Evolutionary conservation across 176 grass and related monocot genomes (phyloP).

Genomic region (Oryza glumipatula): DNA sequence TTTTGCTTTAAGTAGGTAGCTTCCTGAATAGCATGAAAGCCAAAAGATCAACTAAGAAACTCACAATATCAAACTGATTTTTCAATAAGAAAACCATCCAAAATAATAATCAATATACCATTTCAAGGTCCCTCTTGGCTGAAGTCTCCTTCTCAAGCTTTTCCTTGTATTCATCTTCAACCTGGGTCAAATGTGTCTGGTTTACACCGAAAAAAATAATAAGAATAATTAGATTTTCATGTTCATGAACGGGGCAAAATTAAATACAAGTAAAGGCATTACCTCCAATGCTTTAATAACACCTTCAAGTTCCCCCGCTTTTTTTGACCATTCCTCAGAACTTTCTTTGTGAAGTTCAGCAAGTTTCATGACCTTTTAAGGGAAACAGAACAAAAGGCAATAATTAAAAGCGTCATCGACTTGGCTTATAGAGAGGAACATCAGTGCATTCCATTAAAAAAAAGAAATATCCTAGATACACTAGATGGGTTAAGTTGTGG

Average conservation of each 20-base stretch:
- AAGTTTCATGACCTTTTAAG: slow-evolving; percentile 84
- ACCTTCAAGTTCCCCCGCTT: slow-evolving; percentile 88
- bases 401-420: slow-evolving; percentile 9
- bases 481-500: background rate
- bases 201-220: slow-evolving; percentile 38
- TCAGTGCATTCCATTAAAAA: background rate
- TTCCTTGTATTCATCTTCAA: slow-evolving; percentile 95
- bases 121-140: slow-evolving; percentile 69
- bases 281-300: slow-evolving; percentile 99
- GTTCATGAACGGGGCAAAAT: background rate
- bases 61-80: slow-evolving; percentile 8
- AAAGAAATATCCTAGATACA: background rate
- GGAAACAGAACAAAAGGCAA: slow-evolving; percentile 1
- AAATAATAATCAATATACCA: slow-evolving; percentile 47
- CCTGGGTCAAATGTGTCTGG: slow-evolving; percentile 86
- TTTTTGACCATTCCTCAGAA: slow-evolving; percentile 92
- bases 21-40: slow-evolving; percentile 46
- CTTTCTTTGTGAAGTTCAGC: slow-evolving; percentile 90
- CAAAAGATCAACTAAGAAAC: background rate
- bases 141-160: slow-evolving; percentile 81
- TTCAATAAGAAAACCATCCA: background rate
- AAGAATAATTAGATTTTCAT: slow-evolving; percentile 13
- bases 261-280: slow-evolving; percentile 28
- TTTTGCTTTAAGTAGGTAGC: slow-evolving; percentile 76
- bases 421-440: background rate